Conservation (phyloP, 257 asterid species). For the Ilex asprella region DNA sequence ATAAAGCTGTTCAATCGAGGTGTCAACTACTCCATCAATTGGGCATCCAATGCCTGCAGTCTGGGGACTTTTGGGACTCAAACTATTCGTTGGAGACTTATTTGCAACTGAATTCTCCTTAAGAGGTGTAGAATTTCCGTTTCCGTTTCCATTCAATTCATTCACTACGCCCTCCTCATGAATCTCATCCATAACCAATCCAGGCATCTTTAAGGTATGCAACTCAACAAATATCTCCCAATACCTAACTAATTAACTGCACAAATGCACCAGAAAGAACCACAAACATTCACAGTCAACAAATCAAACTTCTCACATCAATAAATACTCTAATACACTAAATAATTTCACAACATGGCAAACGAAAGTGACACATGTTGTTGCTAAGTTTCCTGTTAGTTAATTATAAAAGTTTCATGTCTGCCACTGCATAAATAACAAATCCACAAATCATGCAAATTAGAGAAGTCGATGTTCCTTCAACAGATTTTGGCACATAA, state of each 20-base stretch:
- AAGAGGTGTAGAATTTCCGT: slow-evolving; percentile 25
- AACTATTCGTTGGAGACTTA: slow-evolving; percentile 17
- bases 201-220: slow-evolving; percentile 44
- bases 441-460: not conserved
- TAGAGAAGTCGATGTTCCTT: not conserved
- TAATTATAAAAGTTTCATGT: no score
- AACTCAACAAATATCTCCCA: slow-evolving; percentile 23
- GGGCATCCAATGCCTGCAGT: slow-evolving; percentile 25
- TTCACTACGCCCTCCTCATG: slow-evolving; percentile 39
- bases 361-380: no score
- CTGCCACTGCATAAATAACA: not conserved
- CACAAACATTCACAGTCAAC: not conserved
- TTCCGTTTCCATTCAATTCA: slow-evolving; percentile 27
- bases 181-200: slow-evolving; percentile 56
- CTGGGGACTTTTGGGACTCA: slow-evolving; percentile 30
- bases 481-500: slow-evolving; percentile 33
- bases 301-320: not conserved
- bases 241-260: slow-evolving; percentile 29
- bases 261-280: slow-evolving; percentile 14
- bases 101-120: slow-evolving; percentile 29
- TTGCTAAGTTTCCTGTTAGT: no score
- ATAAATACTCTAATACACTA: not conserved
- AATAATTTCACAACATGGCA: not conserved
- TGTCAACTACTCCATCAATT: slow-evolving; percentile 42
- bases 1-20: slow-evolving; percentile 85